phyloP scores from a whole-genome alignment of 2,329 filamentous ascomycete genomes.

The Aspergillus sojae region DNA sequence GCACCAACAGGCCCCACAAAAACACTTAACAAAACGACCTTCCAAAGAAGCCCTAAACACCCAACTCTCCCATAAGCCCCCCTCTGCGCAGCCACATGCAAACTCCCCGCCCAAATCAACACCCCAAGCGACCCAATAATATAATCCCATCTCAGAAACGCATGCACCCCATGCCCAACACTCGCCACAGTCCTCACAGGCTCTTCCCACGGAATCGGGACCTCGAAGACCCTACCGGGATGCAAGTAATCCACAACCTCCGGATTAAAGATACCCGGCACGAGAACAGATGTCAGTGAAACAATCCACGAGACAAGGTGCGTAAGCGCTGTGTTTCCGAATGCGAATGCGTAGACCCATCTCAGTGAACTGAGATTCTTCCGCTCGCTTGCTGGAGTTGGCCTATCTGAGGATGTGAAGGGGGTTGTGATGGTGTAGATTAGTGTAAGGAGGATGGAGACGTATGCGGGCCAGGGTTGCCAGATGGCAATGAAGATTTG shows the following conservation, averaged over 20 bases:
- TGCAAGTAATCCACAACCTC: conserved; percentile 38
- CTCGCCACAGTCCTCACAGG: conserved; percentile 31
- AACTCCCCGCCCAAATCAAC: conserved; percentile 48
- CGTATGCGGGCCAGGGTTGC: conserved; percentile 55
- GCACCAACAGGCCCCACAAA: conserved; percentile 50
- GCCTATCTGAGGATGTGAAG: conserved; percentile 7
- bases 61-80: conserved; percentile 29
- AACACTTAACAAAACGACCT: conserved; percentile 38
- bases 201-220: conserved; percentile 38
- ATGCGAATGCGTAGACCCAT: conserved; percentile 46
- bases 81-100: conserved; percentile 37
- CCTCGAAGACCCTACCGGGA: conserved; percentile 41
- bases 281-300: conserved; percentile 40
- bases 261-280: conserved; percentile 38
- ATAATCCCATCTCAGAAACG: conserved; percentile 55
- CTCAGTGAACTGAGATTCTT: conserved; percentile 37
- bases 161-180: conserved; percentile 46
- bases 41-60: conserved; percentile 33
- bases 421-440: conserved; percentile 30
- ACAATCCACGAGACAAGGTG: conserved; percentile 48
- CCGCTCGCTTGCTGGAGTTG: conserved; percentile 21
- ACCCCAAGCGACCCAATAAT: conserved; percentile 46
- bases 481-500: conserved; percentile 54
- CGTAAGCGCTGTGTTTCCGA: conserved; percentile 41
- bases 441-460: conserved; percentile 43